Percentiles rank a stretch among this genome's conserved stretches.
These are phyloP conservation scores for Vitis labrusca DNA, from an alignment of 164 flowering plant genomes.

Conservation along the genomic window DNA sequence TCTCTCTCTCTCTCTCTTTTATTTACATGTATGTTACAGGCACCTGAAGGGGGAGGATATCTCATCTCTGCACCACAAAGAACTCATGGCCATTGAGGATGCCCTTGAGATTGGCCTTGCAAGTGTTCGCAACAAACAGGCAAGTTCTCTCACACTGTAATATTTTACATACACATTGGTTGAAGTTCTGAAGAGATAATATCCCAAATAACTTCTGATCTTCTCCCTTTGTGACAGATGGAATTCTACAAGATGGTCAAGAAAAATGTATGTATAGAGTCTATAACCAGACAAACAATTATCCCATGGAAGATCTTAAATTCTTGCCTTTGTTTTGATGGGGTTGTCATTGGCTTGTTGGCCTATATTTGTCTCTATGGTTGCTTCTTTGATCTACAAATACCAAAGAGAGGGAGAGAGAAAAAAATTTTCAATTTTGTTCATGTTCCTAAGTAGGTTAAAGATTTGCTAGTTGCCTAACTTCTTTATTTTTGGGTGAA, in stretches of 20 bases:
- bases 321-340: neutral
- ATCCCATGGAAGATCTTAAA: neutral
- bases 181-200: neutral
- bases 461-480: neutral
- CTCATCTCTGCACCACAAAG: constrained; percentile 45
- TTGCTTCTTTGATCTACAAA: neutral
- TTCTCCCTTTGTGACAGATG: neutral
- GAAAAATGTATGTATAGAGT: constrained; percentile 36
- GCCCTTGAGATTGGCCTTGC: constrained; percentile 61
- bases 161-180: neutral
- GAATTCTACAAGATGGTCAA: constrained; percentile 19
- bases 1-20: neutral
- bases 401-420: neutral
- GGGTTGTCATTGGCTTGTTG: neutral
- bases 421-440: neutral
- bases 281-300: neutral
- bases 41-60: constrained; percentile 87
- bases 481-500: neutral
- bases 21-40: constrained; percentile 33
- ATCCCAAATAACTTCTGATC: neutral
- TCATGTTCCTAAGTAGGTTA: neutral
- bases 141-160: neutral
- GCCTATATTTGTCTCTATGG: neutral
- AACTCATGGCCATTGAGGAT: constrained; percentile 61
- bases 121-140: constrained; percentile 45